Percentiles rank a stretch among this genome's conserved stretches.
phyloP scores from a whole-genome alignment of 225 moss, liverwort and hornwort species.

The Antitrichia curtipendula region DNA sequence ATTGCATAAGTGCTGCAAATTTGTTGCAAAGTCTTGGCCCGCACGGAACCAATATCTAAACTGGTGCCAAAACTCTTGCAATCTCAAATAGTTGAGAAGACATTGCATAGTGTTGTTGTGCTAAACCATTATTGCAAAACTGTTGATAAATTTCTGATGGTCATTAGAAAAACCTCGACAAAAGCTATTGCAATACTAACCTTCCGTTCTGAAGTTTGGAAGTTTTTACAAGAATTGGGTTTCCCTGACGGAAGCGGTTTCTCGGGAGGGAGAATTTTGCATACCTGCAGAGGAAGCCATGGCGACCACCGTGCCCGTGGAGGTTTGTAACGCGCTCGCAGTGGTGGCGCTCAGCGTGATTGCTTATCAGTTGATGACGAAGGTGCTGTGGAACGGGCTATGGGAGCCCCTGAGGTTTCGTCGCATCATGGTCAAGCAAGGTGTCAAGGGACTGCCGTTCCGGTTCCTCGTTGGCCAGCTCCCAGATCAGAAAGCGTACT shows the following conservation, averaged over 20 bases:
- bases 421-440: conserved; percentile 15
- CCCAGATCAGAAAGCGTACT: neutral
- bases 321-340: neutral
- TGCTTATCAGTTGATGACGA: neutral
- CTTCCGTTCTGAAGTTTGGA: neutral
- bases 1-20: neutral
- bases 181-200: neutral
- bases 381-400: conserved; percentile 1
- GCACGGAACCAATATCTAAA: neutral
- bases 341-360: neutral
- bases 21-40: neutral
- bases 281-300: neutral
- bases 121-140: neutral
- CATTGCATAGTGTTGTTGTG: neutral
- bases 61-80: neutral
- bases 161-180: neutral
- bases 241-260: neutral
- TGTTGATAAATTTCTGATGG: neutral
- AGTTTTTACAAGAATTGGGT: neutral
- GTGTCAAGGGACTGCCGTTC: conserved; percentile 8
- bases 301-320: neutral
- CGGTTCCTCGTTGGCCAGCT: conserved; percentile 10
- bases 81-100: neutral
- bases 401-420: conserved; percentile 15
- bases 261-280: no score